These are phyloP conservation scores for Talaromyces stipitatus DNA, from an alignment of 495 filamentous ascomycete species.

Conservation along the genomic window DNA sequence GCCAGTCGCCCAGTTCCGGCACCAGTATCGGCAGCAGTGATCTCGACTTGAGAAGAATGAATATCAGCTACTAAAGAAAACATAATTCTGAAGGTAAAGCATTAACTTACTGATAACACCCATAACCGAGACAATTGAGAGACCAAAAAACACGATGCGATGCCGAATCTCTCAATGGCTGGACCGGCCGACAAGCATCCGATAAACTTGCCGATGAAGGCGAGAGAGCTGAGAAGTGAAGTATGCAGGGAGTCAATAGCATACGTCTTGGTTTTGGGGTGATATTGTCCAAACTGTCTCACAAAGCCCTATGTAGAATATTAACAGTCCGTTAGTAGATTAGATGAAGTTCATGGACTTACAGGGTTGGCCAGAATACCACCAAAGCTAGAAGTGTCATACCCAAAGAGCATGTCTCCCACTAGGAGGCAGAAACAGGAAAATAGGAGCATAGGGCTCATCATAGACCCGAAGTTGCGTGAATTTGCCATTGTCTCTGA, in stretches of 20 bases:
- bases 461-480: background rate
- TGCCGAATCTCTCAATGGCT: slow-evolving; percentile 7
- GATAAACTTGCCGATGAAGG: slow-evolving; percentile 9
- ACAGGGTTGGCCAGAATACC: slow-evolving; percentile 4
- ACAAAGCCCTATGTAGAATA: background rate
- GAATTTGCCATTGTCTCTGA: background rate
- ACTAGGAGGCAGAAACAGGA: slow-evolving; percentile 6
- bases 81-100: background rate
- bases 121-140: slow-evolving; percentile 3
- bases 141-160: slow-evolving; percentile 4
- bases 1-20: background rate
- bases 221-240: slow-evolving; percentile 1
- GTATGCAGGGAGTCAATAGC: slow-evolving; percentile 4
- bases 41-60: background rate
- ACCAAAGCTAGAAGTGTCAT: slow-evolving; percentile 2
- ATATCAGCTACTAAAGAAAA: background rate
- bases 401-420: slow-evolving; percentile 4
- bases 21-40: background rate
- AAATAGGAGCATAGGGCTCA: slow-evolving; percentile 5
- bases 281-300: background rate
- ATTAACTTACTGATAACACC: background rate
- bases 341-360: background rate
- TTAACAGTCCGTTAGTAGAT: background rate
- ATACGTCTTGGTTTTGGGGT: background rate
- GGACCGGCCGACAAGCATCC: slow-evolving; percentile 1